Evolutionary conservation across 225 moss, liverwort and hornwort species (phyloP), one percentile per base, ranked within the genome.

Genomic region (Pseudisothecium myosuroides): DNA sequence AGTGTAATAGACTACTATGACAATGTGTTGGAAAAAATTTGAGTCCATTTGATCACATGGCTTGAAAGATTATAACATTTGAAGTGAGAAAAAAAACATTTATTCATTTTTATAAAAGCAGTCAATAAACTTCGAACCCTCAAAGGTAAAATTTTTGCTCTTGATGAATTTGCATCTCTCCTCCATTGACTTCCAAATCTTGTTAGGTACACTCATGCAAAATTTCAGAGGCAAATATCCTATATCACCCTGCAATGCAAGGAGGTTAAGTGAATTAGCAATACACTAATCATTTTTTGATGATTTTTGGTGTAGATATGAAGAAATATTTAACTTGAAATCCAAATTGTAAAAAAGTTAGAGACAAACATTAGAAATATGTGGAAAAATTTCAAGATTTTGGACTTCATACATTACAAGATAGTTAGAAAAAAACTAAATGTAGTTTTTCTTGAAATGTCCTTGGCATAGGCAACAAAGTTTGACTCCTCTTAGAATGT

Each of bases 81-180:
- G 26, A 41, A 41, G 26, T 71, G 1, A 14, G 4, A 9, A 41
- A 4, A 23, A n/a, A 41, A 14, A 4, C 8, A n/a, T 34, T 34
- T 34, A 8, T 39, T 39, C 6, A 45, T 27, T 45, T 2, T 0
- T 43, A 0, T 1, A 2, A 45, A 45, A 0, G 0, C 1, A 1
- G 3, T 28, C 2, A 41, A 1, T 3, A 28, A 3, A 43, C 27
- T 69, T 69, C 3, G 6, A 39, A 4, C 5, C 39, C 4, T 7
- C 2, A 14, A 0, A 14, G 14, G 2, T 72, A 9, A 27, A 26
- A 9, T 15, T 72, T 37, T 73, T 73, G 1, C 2, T 45, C 9
- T 17, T 45, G 6, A 45, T 45, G 6, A 73, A 73, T 29, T 28
- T 28, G 6, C 0, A 0, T 10, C 17, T 45, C 5, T 17, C 10